phyloP scores from a whole-genome alignment of 208 protist genomes.

The Leishmania arabica region DNA sequence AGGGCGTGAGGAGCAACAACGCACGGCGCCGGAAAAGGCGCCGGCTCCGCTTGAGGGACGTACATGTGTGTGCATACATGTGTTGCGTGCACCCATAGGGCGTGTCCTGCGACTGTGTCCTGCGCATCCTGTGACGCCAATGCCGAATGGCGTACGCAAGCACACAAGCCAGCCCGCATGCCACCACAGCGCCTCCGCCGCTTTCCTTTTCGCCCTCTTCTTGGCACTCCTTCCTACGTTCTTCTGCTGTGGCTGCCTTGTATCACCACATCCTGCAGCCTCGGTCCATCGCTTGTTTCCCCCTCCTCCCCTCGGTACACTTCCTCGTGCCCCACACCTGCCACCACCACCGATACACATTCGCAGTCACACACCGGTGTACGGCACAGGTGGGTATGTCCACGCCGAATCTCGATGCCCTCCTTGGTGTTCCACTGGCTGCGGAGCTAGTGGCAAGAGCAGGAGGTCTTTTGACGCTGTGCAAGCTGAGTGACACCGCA shows the following conservation, averaged over 20 bases:
- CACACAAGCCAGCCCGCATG: neutral
- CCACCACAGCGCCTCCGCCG: too few relatives aligned
- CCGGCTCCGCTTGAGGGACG: neutral
- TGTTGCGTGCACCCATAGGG: neutral
- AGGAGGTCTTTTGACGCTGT: constrained; percentile 56
- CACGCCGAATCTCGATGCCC: constrained; percentile 57
- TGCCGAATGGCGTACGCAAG: neutral
- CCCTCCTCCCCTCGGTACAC: neutral
- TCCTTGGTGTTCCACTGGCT: constrained; percentile 54
- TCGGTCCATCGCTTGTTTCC: neutral
- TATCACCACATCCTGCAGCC: neutral
- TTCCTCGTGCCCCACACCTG: neutral
- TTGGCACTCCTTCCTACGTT: neutral
- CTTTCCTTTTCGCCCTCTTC: neutral
- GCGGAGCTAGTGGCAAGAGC: constrained; percentile 47
- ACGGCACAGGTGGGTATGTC: constrained; percentile 10
- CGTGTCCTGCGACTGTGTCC: neutral
- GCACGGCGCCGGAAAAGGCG: neutral
- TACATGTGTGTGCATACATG: neutral
- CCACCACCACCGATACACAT: neutral
- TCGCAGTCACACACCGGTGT: neutral
- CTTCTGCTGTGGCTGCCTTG: neutral
- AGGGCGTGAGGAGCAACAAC: neutral
- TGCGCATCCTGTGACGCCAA: neutral
- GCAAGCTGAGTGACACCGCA: constrained; percentile 61